Percentiles rank a stretch among this genome's conserved stretches.
Evolutionary conservation across 345 rosid species (phyloP).

Genomic region (Microcos paniculata): DNA sequence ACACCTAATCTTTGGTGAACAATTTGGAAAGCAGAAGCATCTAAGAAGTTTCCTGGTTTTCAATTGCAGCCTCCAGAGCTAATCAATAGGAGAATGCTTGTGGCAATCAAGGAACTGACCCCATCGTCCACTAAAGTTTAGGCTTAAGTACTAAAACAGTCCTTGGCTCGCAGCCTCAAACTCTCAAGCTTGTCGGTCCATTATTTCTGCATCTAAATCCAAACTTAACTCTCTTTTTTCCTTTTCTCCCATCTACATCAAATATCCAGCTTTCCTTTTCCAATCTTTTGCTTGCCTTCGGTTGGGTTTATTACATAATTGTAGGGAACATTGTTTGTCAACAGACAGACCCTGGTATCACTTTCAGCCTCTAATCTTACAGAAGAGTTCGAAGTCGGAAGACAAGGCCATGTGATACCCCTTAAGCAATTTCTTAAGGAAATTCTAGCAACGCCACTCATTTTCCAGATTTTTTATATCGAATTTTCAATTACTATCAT

Average conservation of each 20-base stretch:
- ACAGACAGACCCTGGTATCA: neutral
- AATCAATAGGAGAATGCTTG: neutral
- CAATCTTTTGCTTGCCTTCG: neutral
- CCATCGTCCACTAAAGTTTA: neutral
- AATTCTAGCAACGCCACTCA: neutral
- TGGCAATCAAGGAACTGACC: neutral
- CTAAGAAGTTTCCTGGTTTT: neutral
- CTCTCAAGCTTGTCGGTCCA: neutral
- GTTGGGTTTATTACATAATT: neutral
- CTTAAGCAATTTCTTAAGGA: neutral
- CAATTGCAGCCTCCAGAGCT: neutral
- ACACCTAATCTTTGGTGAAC: neutral
- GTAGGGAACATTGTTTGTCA: neutral
- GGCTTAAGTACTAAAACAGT: neutral
- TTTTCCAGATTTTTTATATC: neutral
- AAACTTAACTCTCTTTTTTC: neutral
- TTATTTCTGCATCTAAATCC: neutral
- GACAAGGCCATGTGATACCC: slow-evolving; percentile 14
- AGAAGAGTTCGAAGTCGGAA: too few species aligned
- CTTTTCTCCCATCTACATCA: neutral
- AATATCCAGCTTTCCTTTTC: neutral
- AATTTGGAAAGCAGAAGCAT: neutral
- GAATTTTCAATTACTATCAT: neutral
- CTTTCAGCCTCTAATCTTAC: neutral
- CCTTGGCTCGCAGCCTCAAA: neutral